phyloP scores from a whole-genome alignment of 2,329 filamentous ascomycete species.

The Akanthomyces lecanii region DNA sequence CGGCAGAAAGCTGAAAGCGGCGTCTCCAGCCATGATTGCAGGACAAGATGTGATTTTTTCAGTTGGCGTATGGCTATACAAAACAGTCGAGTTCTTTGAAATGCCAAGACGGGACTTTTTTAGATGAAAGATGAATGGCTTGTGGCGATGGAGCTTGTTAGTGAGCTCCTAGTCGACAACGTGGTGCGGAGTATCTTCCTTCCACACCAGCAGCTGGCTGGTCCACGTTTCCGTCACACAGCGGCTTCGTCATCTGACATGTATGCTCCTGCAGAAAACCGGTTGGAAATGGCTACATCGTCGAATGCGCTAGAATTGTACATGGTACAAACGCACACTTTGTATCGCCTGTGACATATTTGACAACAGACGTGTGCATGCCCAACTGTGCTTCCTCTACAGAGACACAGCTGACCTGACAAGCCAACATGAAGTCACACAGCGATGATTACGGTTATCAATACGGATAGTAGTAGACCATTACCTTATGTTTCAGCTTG shows the following conservation, averaged over 20 bases:
- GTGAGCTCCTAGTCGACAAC: slow-evolving; percentile 3
- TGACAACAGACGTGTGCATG: neutral
- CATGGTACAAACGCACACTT: neutral
- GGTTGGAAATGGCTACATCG: neutral
- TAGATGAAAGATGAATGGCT: slow-evolving; percentile 22
- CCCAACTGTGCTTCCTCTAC: too few relatives aligned
- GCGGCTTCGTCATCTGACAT: slow-evolving; percentile 10
- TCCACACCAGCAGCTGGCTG: neutral
- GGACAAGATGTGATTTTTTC: neutral
- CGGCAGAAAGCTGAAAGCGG: slow-evolving; percentile 63
- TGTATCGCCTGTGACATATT: neutral
- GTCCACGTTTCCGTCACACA: slow-evolving; percentile 3
- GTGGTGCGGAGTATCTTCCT: slow-evolving; percentile 10
- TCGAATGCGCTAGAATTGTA: neutral
- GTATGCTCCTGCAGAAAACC: neutral
- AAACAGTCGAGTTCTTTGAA: neutral
- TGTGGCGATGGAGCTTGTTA: neutral
- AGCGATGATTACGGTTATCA: neutral
- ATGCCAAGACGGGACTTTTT: neutral
- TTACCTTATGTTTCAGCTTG: neutral
- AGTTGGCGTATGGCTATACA: neutral
- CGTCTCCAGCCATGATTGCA: slow-evolving; percentile 30
- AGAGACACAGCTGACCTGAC: neutral
- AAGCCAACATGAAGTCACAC: neutral
- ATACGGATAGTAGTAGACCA: neutral